phyloP scores from a whole-genome alignment of 2,329 filamentous ascomycete species.

The Botrytis galanthina region DNA sequence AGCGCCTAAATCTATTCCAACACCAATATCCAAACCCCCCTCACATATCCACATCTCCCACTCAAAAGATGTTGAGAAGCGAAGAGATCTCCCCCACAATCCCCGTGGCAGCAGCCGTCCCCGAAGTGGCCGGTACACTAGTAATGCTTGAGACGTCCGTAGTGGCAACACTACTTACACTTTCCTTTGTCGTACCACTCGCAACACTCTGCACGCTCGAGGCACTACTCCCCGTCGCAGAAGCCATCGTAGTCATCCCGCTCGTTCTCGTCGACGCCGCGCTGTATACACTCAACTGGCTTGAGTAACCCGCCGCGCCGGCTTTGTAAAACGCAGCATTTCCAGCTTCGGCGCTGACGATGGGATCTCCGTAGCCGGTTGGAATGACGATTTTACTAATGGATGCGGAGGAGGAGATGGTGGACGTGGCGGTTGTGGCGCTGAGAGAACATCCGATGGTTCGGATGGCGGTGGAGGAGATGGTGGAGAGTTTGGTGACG shows the following conservation, averaged over 20 bases:
- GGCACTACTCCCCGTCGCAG: neutral
- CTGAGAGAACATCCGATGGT: slow-evolving; percentile 2
- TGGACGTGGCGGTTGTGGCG: slow-evolving; percentile 9
- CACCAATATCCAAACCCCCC: neutral
- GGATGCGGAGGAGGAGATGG: neutral
- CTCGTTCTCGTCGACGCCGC: neutral
- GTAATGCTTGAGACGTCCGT: neutral
- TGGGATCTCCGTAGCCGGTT: slow-evolving; percentile 9
- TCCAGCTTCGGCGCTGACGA: neutral
- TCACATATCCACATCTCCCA: neutral
- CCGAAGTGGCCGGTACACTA: neutral
- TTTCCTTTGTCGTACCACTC: neutral
- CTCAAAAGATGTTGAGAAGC: neutral
- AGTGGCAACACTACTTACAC: neutral
- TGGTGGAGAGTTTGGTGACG: neutral
- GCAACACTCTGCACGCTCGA: neutral
- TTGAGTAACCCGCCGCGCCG: neutral
- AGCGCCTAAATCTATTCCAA: neutral
- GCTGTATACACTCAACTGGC: neutral
- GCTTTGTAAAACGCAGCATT: slow-evolving; percentile 1
- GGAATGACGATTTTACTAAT: slow-evolving; percentile 11
- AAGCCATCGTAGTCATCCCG: slow-evolving; percentile 9
- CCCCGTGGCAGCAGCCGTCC: neutral
- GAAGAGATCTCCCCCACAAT: neutral
- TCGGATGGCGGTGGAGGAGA: neutral